Evolutionary conservation across 768 basidiomycete species (phyloP), one percentile per base, ranked within the genome.

Genomic region (Hypholoma fasciculare): DNA sequence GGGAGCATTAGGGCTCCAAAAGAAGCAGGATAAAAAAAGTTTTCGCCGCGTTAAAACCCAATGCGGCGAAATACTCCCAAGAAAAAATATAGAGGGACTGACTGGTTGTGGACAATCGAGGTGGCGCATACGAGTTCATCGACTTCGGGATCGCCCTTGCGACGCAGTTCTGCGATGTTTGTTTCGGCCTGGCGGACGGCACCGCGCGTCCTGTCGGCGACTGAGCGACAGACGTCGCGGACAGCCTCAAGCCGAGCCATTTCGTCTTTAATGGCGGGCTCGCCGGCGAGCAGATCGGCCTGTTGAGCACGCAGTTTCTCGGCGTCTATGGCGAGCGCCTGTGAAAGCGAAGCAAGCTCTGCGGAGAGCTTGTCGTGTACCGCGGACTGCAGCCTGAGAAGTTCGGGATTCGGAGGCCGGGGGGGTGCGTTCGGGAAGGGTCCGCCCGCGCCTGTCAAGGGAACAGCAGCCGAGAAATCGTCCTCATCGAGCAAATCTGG

Each of bases 31-130:
- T 20, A 49, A 52, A 54, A 57, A 42, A 54, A 40, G 27, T 42
- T 49, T 50, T 49, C 46, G 38, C 23, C 30, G 51, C 7, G 54
- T 46, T 46, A 46, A 48, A 46, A 36, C 54, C 54, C 39, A 37
- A 54, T 30, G 20, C 19, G 37, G 48, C 38, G 37, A 14, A 43
- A 57, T 11, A 12, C 20, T 49, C 56, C 34, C 54, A 54, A 54
- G 49, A 43, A 19, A 40, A 42, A 19, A 47, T 14, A 37, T 12
- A 46, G 44, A 36, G 34, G 46, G 34, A 61, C 56, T 57, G 56
- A 97, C 97, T 99, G 97, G 74, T 96, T 96, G 69, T 97, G 89
- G 34, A 99, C 96, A 52, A 99, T 98, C 27, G 85, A 92, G 11
- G 93, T 96, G 27, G 93, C 89, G 71, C 97, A 99, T 1, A 98